Evolutionary conservation across 2,329 filamentous ascomycete species (phyloP).

Genomic region (Cordyceps cicadae): DNA sequence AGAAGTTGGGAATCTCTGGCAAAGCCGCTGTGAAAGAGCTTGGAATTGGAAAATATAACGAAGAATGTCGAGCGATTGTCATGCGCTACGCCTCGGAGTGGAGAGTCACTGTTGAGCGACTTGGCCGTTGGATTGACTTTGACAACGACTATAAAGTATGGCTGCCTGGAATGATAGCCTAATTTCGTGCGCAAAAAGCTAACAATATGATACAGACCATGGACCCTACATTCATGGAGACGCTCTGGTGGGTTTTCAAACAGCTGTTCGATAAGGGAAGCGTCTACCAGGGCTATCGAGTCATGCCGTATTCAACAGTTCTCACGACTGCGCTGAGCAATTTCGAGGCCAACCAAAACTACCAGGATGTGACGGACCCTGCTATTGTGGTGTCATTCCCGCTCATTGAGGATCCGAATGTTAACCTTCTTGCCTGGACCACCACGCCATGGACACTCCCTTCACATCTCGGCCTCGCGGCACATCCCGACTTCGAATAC

Average conservation of each 20-base stretch:
- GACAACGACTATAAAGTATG: conserved; percentile 89
- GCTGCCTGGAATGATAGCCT: background rate
- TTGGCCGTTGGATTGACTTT: conserved; percentile 96
- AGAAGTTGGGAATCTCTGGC: conserved; percentile 82
- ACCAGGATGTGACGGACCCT: conserved; percentile 86
- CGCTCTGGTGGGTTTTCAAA: conserved; percentile 95
- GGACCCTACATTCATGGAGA: conserved; percentile 93
- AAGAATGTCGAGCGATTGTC: conserved; percentile 83
- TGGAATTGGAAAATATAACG: conserved; percentile 84
- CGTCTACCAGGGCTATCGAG: conserved; percentile 82
- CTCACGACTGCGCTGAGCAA: conserved; percentile 85
- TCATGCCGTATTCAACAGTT: conserved; percentile 93
- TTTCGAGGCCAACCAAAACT: conserved; percentile 90
- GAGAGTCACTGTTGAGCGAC: conserved; percentile 75
- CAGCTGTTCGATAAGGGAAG: conserved; percentile 81
- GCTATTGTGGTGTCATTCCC: conserved; percentile 86
- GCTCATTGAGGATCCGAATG: conserved; percentile 66
- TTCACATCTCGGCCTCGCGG: conserved; percentile 69
- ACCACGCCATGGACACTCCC: conserved; percentile 82
- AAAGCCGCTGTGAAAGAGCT: conserved; percentile 80
- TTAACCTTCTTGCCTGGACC: conserved; percentile 76
- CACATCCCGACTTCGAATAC: conserved; percentile 77
- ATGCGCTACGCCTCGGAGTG: conserved; percentile 86
- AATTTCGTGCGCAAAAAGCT: background rate
- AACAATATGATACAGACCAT: conserved; percentile 54